Evolutionary conservation across 192 early-diverging fungal species (phyloP).

Genomic region (Thamnidium elegans): DNA sequence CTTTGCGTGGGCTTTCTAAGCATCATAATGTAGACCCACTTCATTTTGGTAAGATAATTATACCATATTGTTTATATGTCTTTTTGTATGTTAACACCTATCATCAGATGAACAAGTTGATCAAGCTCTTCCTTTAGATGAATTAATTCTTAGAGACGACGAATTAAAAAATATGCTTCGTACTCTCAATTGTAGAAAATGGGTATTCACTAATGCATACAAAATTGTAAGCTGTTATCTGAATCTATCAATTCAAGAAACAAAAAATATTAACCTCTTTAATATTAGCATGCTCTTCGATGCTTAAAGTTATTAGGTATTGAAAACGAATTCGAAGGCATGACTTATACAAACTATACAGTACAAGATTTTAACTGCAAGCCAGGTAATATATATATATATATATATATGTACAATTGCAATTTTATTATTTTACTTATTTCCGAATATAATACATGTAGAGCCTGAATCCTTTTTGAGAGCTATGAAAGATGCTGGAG

Average conservation of each 20-base stretch:
- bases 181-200: constrained; percentile 53
- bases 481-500: constrained; percentile 68
- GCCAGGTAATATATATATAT: constrained; percentile 37
- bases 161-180: constrained; percentile 61
- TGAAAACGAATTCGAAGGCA: constrained; percentile 70
- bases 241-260: no score
- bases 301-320: constrained; percentile 62
- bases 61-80: not conserved
- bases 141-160: constrained; percentile 56
- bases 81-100: no score
- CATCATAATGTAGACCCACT: constrained; percentile 67
- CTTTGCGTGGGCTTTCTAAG: constrained; percentile 64
- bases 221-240: constrained; percentile 49
- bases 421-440: not conserved
- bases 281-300: constrained; percentile 65
- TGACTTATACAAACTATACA: constrained; percentile 73
- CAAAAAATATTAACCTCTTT: no score
- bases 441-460: constrained; percentile 2
- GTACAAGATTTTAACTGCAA: constrained; percentile 72
- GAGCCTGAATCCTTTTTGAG: constrained; percentile 45
- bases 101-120: constrained; percentile 59
- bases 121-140: constrained; percentile 61
- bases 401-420: not conserved
- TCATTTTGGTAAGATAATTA: constrained; percentile 54
- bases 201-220: constrained; percentile 83